A percentile compares a stretch with the other conserved stretches of the same genome.
phyloP scores from a whole-genome alignment of 2,329 filamentous ascomycete genomes.

The Cryphonectria parasitica region DNA sequence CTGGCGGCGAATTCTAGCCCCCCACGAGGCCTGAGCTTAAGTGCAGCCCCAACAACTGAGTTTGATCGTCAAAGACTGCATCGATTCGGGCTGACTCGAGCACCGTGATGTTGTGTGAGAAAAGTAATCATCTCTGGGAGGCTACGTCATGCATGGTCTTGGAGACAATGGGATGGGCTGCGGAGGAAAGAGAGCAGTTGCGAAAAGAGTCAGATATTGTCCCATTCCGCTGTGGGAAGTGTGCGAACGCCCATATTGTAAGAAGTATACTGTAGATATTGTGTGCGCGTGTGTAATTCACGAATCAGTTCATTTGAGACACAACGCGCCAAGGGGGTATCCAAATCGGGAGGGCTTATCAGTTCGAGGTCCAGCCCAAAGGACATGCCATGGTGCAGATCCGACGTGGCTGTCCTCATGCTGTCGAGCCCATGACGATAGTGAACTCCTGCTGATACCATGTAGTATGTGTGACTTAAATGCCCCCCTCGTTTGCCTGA shows the following conservation, averaged over 20 bases:
- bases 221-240: neutral
- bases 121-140: neutral
- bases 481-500: neutral
- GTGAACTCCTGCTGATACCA: neutral
- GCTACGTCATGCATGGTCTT: neutral
- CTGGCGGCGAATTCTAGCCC: neutral
- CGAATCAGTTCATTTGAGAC: neutral
- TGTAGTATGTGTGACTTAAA: neutral
- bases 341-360: neutral
- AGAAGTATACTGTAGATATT: neutral
- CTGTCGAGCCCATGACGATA: neutral
- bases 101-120: slow-evolving; percentile 1
- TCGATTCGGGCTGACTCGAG: neutral
- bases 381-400: neutral
- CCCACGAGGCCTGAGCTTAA: neutral
- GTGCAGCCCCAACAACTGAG: neutral
- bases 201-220: neutral
- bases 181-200: neutral
- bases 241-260: neutral
- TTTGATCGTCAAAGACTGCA: neutral
- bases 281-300: neutral
- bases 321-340: neutral
- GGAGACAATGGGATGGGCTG: neutral
- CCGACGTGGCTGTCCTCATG: neutral
- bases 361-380: neutral